Evolutionary conservation across 139 green algal species (phyloP).

Genomic region (Edaphochlamys debaryana): DNA sequence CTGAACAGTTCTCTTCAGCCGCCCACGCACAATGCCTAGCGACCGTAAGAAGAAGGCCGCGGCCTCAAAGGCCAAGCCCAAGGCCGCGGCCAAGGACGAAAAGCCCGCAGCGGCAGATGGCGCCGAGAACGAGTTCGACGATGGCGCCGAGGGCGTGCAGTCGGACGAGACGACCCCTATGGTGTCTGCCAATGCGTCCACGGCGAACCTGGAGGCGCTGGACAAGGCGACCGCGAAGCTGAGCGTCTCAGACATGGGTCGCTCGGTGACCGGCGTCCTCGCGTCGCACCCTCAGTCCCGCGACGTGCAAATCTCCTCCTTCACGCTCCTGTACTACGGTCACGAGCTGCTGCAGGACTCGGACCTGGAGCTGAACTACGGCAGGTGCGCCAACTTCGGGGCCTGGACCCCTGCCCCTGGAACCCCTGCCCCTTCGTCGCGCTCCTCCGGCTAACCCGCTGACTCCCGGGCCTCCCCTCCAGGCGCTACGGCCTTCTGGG

Average conservation of each 20-base stretch:
- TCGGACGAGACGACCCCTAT: conserved; percentile 13
- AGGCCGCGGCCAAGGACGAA: conserved; percentile 8
- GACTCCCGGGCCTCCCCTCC: background rate
- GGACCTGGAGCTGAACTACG: conserved; percentile 85
- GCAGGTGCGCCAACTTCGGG: conserved; percentile 52
- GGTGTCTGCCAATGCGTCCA: conserved; percentile 28
- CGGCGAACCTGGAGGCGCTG: conserved; percentile 15
- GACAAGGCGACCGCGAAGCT: conserved; percentile 8
- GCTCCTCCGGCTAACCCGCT: no score
- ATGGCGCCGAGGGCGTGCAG: conserved; percentile 10
- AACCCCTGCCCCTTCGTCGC: background rate
- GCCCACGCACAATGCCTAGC: conserved; percentile 13
- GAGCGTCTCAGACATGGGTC: conserved; percentile 45
- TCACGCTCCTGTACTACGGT: conserved; percentile 87
- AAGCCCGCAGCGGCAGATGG: conserved; percentile 29
- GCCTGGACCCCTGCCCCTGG: no score
- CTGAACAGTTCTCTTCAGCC: background rate
- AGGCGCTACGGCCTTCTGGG: conserved; percentile 90
- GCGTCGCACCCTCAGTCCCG: conserved; percentile 77
- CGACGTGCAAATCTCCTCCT: conserved; percentile 82
- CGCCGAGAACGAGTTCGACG: background rate
- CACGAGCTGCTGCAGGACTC: conserved; percentile 85
- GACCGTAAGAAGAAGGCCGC: conserved; percentile 46
- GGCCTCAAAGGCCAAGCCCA: conserved; percentile 33
- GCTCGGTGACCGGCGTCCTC: conserved; percentile 80